Percentiles rank a stretch among this genome's conserved stretches.
phyloP scores from a whole-genome alignment of 2,329 filamentous ascomycete genomes.

The Phialocephala sp. region DNA sequence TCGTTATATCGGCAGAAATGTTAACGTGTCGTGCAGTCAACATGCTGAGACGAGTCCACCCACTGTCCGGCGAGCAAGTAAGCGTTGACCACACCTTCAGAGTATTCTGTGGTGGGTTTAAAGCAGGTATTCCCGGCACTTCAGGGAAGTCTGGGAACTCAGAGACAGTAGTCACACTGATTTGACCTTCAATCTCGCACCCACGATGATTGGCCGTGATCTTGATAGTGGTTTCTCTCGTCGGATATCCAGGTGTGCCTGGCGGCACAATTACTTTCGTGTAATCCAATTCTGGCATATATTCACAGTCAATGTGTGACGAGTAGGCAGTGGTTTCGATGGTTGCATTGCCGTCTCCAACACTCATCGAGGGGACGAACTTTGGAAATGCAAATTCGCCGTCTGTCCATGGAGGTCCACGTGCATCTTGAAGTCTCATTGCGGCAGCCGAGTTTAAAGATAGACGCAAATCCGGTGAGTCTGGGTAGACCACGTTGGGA shows the following conservation, averaged over 20 bases:
- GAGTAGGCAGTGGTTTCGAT: slow-evolving; percentile 10
- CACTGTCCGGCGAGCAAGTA: slow-evolving; percentile 9
- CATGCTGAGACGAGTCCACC: slow-evolving; percentile 14
- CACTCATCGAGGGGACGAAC: neutral
- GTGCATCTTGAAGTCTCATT: slow-evolving; percentile 9
- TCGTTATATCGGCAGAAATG: slow-evolving; percentile 13
- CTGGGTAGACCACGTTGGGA: no score
- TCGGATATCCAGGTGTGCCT: slow-evolving; percentile 8
- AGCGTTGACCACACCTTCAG: slow-evolving; percentile 10
- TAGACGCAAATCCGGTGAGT: no score
- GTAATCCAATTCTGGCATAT: slow-evolving; percentile 12
- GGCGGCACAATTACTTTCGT: slow-evolving; percentile 11
- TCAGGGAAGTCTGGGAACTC: neutral
- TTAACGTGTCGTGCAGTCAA: slow-evolving; percentile 14
- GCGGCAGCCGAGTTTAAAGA: no score
- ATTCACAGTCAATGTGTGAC: slow-evolving; percentile 9
- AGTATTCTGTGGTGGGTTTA: neutral
- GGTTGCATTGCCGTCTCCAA: slow-evolving; percentile 4
- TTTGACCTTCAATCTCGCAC: slow-evolving; percentile 4
- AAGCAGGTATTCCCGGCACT: neutral
- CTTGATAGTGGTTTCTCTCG: neutral
- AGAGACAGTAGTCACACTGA: neutral
- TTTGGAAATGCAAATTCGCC: slow-evolving; percentile 6
- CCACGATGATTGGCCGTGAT: slow-evolving; percentile 12
- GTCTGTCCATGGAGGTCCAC: slow-evolving; percentile 8